A percentile compares a stretch with the other conserved stretches of the same genome.
These are phyloP conservation scores for Aristolochia fimbriata DNA, from an alignment of 164 flowering plant genomes.

Conservation along the genomic window DNA sequence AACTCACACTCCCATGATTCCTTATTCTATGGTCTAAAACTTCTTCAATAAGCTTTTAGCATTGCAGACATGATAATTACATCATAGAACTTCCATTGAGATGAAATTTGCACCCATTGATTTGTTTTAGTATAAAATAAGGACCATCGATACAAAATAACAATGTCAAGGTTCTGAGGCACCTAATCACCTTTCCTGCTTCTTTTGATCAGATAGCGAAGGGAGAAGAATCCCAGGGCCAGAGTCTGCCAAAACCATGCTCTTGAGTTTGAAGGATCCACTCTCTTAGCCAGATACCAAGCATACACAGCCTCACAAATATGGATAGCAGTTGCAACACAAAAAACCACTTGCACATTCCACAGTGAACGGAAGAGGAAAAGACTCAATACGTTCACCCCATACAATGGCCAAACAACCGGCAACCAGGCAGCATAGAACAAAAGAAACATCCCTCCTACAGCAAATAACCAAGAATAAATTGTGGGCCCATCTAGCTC, in stretches of 20 bases:
- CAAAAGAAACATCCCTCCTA: slow-evolving; percentile 45
- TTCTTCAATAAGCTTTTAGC: neutral
- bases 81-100: neutral
- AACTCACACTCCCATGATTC: too few species aligned
- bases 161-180: neutral
- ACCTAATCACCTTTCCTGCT: slow-evolving; percentile 15
- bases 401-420: slow-evolving; percentile 42
- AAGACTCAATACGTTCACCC: slow-evolving; percentile 30
- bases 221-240: slow-evolving; percentile 56
- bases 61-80: neutral
- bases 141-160: neutral
- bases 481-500: slow-evolving; percentile 73
- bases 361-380: slow-evolving; percentile 43
- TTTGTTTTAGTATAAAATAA: neutral
- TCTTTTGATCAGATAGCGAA: slow-evolving; percentile 58
- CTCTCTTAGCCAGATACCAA: slow-evolving; percentile 60
- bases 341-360: slow-evolving; percentile 20
- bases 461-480: slow-evolving; percentile 47
- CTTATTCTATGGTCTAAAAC: neutral
- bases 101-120: neutral
- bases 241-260: slow-evolving; percentile 96
- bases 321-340: slow-evolving; percentile 34
- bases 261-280: slow-evolving; percentile 64
- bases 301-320: slow-evolving; percentile 62
- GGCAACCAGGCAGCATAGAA: slow-evolving; percentile 62